Percentiles rank a stretch among this genome's conserved stretches.
phyloP scores from a whole-genome alignment of 140 eudicot genomes.

The Cichorium intybus region DNA sequence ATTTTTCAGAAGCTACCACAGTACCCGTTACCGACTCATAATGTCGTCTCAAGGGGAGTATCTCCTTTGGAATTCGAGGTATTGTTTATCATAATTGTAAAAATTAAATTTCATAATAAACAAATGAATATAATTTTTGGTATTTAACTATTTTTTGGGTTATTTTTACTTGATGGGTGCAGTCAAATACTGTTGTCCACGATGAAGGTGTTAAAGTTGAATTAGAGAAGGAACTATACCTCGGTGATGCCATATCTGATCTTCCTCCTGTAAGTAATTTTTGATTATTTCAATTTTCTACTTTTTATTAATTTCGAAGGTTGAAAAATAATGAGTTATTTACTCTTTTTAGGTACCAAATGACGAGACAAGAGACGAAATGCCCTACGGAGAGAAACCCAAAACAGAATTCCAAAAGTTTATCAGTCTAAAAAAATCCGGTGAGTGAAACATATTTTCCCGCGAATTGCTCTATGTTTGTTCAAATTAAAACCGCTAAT shows the following conservation, averaged over 20 bases:
- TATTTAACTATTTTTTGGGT: background rate
- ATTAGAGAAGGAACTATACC: slow-evolving; percentile 41
- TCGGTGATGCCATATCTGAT: slow-evolving; percentile 71
- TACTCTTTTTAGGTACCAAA: slow-evolving; percentile 47
- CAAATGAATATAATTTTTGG: background rate
- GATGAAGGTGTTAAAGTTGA: slow-evolving; percentile 37
- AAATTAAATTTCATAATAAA: background rate
- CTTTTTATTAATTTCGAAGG: background rate
- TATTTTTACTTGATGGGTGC: slow-evolving; percentile 4
- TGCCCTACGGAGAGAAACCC: slow-evolving; percentile 40
- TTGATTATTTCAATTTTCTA: background rate
- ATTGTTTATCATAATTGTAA: background rate
- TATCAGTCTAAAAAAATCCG: slow-evolving; percentile 47
- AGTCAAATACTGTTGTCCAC: slow-evolving; percentile 54
- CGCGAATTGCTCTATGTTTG: background rate
- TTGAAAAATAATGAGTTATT: background rate
- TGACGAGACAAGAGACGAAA: slow-evolving; percentile 48
- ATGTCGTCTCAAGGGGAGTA: slow-evolving; percentile 52
- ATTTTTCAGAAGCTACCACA: slow-evolving; percentile 58
- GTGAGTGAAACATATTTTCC: slow-evolving; percentile 17
- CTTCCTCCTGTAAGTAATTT: slow-evolving; percentile 59
- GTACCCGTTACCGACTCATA: slow-evolving; percentile 72
- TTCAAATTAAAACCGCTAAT: background rate
- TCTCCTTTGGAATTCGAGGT: slow-evolving; percentile 59
- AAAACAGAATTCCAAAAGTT: slow-evolving; percentile 54